Conservation (phyloP, 257 asterid species). For the Solanum sejunctum region DNA sequence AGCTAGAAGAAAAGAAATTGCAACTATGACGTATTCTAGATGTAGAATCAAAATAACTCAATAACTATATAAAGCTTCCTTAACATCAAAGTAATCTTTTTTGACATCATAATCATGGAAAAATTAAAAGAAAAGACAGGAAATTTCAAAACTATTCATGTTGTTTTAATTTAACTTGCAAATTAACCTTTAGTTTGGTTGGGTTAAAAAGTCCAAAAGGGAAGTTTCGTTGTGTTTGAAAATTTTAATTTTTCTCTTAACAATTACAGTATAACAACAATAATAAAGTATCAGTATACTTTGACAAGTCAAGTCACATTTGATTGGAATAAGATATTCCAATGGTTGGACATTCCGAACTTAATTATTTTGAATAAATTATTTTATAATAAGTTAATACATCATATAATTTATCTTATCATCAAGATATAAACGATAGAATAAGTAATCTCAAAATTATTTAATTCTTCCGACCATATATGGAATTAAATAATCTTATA, state of each 20-base stretch:
- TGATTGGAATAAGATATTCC: too few relatives aligned
- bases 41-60: not conserved
- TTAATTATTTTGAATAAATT: too few relatives aligned
- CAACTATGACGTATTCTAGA: not conserved
- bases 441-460: too few relatives aligned
- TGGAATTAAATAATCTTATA: too few relatives aligned
- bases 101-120: not conserved
- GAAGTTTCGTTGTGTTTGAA: not conserved
- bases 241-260: not conserved
- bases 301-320: too few relatives aligned
- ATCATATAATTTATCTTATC: too few relatives aligned
- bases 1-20: not conserved
- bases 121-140: not conserved
- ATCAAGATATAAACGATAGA: too few relatives aligned
- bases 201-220: not conserved
- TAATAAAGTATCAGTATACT: too few relatives aligned
- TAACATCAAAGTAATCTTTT: not conserved
- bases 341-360: too few relatives aligned
- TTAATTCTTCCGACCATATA: rapidly evolving
- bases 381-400: too few relatives aligned
- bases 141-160: not conserved
- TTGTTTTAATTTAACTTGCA: not conserved
- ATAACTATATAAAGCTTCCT: not conserved
- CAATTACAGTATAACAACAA: not conserved
- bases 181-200: not conserved